Evolutionary conservation across 2,329 filamentous ascomycete genomes (phyloP), one percentile per base, ranked within the genome.

Genomic region (Ophiostoma quercus): DNA sequence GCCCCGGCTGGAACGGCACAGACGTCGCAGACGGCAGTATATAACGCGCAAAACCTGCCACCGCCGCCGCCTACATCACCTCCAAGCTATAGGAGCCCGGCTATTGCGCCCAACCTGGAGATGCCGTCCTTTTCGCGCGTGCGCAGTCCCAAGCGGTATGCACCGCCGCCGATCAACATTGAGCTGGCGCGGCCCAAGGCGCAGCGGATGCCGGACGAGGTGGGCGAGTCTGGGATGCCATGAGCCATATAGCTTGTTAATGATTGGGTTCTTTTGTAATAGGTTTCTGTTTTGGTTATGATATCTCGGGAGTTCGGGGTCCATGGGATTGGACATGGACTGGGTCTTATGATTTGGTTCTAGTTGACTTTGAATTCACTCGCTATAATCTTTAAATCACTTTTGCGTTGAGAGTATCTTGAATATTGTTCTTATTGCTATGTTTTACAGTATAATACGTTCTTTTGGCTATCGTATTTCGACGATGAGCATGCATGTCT

Each of bases 71-170:
- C 54, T 2, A 22, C 6, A 16, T 12, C 54, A 2, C 25, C 54
- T 1, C 22, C 54, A 6, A 25, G 2, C 4, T 6, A 11, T 5
- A 22, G n/a, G n/a, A n/a, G n/a, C n/a, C 16, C 8, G 60, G 29
- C 22, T n/a, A 16, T 63, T n/a, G 16, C 66, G 11, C 66, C 66
- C 5, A 34, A 32, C 22, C 6, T 67, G 0, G 4, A 16, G 22
- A 5, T 67, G 1, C 79, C 82, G 0, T 80, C 80, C 0, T 72
- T 82, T 0, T 76, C 77, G 1, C 79, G 79, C 34, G 74, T 83
- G 0, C 75, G 77, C 0, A 74, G 81, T 9, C 80, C 82, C 0
- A 83, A 79, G 73, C 79, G 80, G 72, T 80, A 82, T 73, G 71
- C 74, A 0, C 80, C 82, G 1, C 81, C 80, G 0, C 72, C 73